Evolutionary conservation across 495 filamentous ascomycete species (phyloP), one percentile per base, ranked within the genome.

Genomic region (Xylaria scruposa): DNA sequence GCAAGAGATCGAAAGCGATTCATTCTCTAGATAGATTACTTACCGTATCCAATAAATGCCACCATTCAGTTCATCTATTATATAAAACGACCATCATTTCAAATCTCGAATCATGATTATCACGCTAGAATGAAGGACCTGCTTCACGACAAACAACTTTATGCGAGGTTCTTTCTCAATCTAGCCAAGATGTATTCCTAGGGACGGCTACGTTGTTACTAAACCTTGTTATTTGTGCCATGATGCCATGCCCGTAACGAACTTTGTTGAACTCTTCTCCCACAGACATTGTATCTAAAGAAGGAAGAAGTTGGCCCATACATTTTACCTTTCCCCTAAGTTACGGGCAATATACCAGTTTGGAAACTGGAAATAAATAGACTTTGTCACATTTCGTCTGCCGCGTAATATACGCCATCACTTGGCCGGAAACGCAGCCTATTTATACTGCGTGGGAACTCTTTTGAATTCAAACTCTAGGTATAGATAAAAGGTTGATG

Each of bases 1-100:
- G 77, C 68, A 67, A 70, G 68, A 67, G 61, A 74, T 66, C 53
- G 66, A 47, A 67, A 72, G 68, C 68, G 61, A 38, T 71, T 70
- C 51, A 74, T 71, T 71, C 70, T 71, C 61, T 66, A 60, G n/a
- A 62, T 65, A 72, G 67, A 63, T 70, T 71, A 71, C 61, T 71
- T 67, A 67, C 70, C 70, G 53, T 71, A 71, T 71, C 70, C 61
- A 67, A 71, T 66, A 71, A 59, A 71, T 60, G 54, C 47, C 51
- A 71, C 53, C 51, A 67, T 71, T 66, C 70, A 33, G 46, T 60
- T 61, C 9, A 56, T 47, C 56, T 36, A 7, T 10, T 15, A 31
- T 31, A 56, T 56, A 17, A 26, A 26, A 15, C 26, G 26, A 31
- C 2, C 17, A 56, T 31, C 13, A 31, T 56, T 1, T 17, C 7